Evolutionary conservation across 805 yeast species (phyloP), one percentile per base, ranked within the genome.

Genomic region (Pichia exigua): DNA sequence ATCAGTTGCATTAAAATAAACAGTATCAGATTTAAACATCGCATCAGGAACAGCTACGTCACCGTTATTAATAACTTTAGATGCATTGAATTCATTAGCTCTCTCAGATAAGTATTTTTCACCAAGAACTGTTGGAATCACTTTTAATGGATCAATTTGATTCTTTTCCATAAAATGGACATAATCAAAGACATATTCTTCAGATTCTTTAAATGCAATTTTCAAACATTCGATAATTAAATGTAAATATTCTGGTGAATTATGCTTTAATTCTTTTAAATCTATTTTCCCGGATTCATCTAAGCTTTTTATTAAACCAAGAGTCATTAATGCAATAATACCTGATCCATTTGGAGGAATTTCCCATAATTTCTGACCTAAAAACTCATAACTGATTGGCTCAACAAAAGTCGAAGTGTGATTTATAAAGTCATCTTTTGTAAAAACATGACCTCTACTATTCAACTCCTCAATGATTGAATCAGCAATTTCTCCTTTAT

Each of bases 291-390:
- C 76, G 18, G 61, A 53, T 18, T 68, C 68, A 32, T 78, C 79
- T 53, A 87, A 70, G 39, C 78, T 77, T 57, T 74, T 75, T 55
- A 87, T 75, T 44, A 83, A 71, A 0, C 92, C 94, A 47, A 85
- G 65, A 0, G 92, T 82, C 18, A 85, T 68, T 47, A 87, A 69
- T 0, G 91, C 94, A 44, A 87, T 86, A 15, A 87, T 66, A 10
- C 95, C 95, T 49, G 87, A 88, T 4, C 92, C 88, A 65, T 82
- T 86, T 15, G 95, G 95, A 12, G 95, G 94, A 55, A 86, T 81
- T 64, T 87, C 94, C 87, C 91, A 83, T 26, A 87, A 70, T 28
- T 72, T 74, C 46, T 75, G 72, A 12, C 78, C 85, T 45, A 76
- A 69, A 50, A 81, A 73, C 35, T 76, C 74, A 49, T 77, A 65